phyloP scores from a whole-genome alignment of 31 red algal genomes.

The Pterothamnion heteromorphum region DNA sequence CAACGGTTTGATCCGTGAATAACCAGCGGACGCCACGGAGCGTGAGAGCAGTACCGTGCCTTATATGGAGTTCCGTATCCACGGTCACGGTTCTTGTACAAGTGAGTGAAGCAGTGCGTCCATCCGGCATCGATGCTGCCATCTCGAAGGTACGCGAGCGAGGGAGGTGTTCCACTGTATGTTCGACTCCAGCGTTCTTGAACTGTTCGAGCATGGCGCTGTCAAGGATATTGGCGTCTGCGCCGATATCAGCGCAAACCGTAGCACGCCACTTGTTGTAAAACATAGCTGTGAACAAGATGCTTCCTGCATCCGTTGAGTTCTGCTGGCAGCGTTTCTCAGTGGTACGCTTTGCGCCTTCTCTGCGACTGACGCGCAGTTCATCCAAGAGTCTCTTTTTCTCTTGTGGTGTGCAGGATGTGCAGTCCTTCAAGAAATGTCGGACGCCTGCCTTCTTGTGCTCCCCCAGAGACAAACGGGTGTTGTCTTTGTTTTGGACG shows the following conservation, averaged over 20 bases:
- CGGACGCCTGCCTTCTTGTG: not conserved
- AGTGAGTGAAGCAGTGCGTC: not conserved
- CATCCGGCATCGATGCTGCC: not conserved
- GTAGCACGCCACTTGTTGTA: not conserved
- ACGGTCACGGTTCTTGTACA: not conserved
- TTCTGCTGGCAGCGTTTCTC: not conserved
- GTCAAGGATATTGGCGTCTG: not conserved
- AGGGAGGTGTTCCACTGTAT: not conserved
- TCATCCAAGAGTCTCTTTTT: not conserved
- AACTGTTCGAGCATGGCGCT: not conserved
- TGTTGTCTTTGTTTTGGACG: not conserved
- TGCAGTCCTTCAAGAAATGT: not conserved
- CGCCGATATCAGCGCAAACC: not conserved
- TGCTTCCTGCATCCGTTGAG: not conserved
- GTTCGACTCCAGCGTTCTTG: not conserved
- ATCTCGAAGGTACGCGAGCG: not conserved
- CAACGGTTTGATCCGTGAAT: conserved; percentile 37
- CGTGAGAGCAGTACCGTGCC: not conserved
- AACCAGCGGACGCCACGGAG: conserved; percentile 54
- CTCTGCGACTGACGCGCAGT: not conserved
- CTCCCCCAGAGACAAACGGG: not conserved
- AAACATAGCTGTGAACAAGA: not conserved
- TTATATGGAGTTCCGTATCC: conserved; percentile 46
- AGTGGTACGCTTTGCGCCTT: not conserved
- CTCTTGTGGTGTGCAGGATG: not conserved